Evolutionary conservation across 192 early-diverging fungal species (phyloP), one percentile per base, ranked within the genome.

Genomic region (Backusella australiensis): DNA sequence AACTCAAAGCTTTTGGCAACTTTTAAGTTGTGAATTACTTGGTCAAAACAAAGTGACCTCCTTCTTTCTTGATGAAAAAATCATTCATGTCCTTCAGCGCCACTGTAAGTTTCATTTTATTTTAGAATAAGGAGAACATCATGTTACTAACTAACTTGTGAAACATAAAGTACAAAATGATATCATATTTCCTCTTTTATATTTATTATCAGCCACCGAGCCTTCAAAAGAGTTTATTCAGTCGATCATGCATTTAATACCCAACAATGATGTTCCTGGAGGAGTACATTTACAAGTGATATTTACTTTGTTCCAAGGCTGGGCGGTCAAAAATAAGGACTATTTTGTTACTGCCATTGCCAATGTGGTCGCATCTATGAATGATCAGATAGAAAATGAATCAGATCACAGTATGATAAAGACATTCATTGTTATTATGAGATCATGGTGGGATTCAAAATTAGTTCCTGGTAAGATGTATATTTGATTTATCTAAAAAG

Each of bases 161-260:
- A 44, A 39, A 39, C 38, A 72, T 36, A 23, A 29, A 74, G 72
- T 74, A 36, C 36, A 56, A 59, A 36, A 66, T 66, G 72, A 74
- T 39, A 41, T 65, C 15, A 23, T 74, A 23, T 63, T 56, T 65
- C 53, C 72, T 15, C 14, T 74, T 6, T 56, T 74, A 11, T 39
- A 21, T 26, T 63, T 74, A 23, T 34, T 56, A 36, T 21, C 72
- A 23, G 42, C 72, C 9, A 36, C 34, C 17, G 34, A 63, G 21
- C 72, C 72, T n/a, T 63, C 72, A 21, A 59, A 74, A 12, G 32
- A 36, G 26, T 38, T 74, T 65, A 39, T 74, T 11, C 11, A 65
- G 26, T 52, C 72, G 7, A 41, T 74, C n/a, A 23, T 74, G 11
- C 72, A 59, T 15, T 63, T 74, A 36, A n/a, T 56, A 26, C 53